A percentile compares a stretch with the other conserved stretches of the same genome.
These are phyloP conservation scores for Pestalotiopsis fici DNA, from an alignment of 2,329 filamentous ascomycete species.

Conservation along the genomic window DNA sequence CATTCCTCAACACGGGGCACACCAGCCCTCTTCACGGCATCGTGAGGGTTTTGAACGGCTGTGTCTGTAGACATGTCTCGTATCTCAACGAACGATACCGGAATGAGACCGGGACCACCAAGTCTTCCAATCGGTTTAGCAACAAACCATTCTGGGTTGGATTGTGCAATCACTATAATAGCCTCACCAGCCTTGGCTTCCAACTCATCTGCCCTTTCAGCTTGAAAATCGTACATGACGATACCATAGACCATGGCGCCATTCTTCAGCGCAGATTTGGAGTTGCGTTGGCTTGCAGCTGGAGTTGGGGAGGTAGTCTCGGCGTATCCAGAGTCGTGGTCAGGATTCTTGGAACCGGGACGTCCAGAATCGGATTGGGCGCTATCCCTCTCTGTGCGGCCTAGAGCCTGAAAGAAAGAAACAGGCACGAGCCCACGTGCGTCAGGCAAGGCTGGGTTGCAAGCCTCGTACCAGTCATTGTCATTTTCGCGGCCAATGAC, in stretches of 20 bases:
- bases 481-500: slow-evolving; percentile 96
- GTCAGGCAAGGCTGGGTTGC: slow-evolving; percentile 86
- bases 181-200: slow-evolving; percentile 94
- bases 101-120: slow-evolving; percentile 93
- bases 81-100: slow-evolving; percentile 95
- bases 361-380: slow-evolving; percentile 64
- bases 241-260: slow-evolving; percentile 95
- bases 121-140: slow-evolving; percentile 97
- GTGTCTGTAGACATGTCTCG: slow-evolving; percentile 88
- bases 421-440: slow-evolving; percentile 92
- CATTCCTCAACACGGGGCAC: slow-evolving; percentile 96
- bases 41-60: slow-evolving; percentile 77
- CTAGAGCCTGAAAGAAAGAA: slow-evolving; percentile 87
- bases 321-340: slow-evolving; percentile 91
- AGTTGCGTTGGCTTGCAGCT: slow-evolving; percentile 45
- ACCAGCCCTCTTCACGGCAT: slow-evolving; percentile 83
- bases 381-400: slow-evolving; percentile 90
- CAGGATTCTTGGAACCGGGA: slow-evolving; percentile 59
- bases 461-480: slow-evolving; percentile 95
- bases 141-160: slow-evolving; percentile 98
- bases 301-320: slow-evolving; percentile 43
- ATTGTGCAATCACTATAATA: slow-evolving; percentile 98
- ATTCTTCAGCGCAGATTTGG: slow-evolving; percentile 49
- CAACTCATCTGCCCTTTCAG: slow-evolving; percentile 92
- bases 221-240: slow-evolving; percentile 95